A percentile compares a stretch with the other conserved stretches of the same genome.
These are phyloP conservation scores for Arthroderma sp. DNA, from an alignment of 2,329 filamentous ascomycete species.

Conservation along the genomic window DNA sequence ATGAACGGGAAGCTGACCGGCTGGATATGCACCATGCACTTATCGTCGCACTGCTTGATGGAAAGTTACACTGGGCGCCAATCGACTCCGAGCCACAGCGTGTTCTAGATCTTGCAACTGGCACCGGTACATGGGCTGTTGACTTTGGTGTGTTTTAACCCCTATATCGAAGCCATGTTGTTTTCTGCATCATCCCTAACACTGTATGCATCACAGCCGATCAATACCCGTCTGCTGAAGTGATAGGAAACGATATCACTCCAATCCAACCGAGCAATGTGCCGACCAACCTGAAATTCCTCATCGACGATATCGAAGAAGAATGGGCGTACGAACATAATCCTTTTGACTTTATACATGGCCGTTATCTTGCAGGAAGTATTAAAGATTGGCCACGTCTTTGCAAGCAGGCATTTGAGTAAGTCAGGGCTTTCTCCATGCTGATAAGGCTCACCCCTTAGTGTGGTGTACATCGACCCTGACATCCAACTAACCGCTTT, in stretches of 20 bases:
- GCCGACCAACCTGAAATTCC: constrained; percentile 56
- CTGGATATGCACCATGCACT: constrained; percentile 14
- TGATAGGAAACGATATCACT: constrained; percentile 51
- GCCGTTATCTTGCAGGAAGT: constrained; percentile 15
- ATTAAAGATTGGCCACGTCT: constrained; percentile 14
- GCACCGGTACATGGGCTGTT: constrained; percentile 18
- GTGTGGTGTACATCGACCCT: neutral
- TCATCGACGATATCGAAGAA: constrained; percentile 50
- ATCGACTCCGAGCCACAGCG: constrained; percentile 8
- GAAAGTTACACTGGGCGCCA: constrained; percentile 12
- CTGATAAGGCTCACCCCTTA: neutral
- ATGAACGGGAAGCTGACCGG: constrained; percentile 12
- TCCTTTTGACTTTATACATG: constrained; percentile 43
- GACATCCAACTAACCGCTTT: neutral
- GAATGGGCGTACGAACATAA: constrained; percentile 40
- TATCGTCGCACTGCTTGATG: constrained; percentile 8
- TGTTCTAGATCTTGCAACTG: constrained; percentile 13
- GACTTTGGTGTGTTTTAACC: constrained; percentile 12
- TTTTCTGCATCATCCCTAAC: neutral
- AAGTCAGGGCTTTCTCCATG: neutral
- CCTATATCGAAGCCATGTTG: neutral
- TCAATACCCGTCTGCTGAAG: constrained; percentile 17
- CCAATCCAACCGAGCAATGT: constrained; percentile 49
- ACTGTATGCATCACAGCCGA: constrained; percentile 13
- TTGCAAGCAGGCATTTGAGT: neutral